These are phyloP conservation scores for Sporobolomyces phaffii DNA, from an alignment of 768 basidiomycete species.

Conservation along the genomic window DNA sequence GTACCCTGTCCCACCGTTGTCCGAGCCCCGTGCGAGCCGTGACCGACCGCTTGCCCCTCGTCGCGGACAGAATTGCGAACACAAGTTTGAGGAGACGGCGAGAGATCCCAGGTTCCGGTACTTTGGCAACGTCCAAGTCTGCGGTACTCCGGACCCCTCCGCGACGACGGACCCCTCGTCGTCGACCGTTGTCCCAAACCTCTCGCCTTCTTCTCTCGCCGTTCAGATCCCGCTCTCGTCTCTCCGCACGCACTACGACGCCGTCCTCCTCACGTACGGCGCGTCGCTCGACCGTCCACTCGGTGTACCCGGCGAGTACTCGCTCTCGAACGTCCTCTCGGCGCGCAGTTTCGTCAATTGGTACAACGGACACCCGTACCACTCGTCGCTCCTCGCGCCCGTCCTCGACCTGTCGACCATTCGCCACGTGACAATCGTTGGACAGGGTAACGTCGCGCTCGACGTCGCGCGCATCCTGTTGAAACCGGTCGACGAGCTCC, in stretches of 20 bases:
- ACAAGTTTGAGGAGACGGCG: conserved; percentile 83
- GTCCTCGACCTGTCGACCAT: conserved; percentile 58
- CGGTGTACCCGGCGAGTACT: conserved; percentile 51
- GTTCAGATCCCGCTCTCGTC: conserved; percentile 56
- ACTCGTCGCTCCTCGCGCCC: conserved; percentile 45
- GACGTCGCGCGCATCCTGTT: conserved; percentile 88
- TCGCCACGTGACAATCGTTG: conserved; percentile 73
- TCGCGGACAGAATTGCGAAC: conserved; percentile 74
- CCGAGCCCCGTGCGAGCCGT: too few relatives aligned
- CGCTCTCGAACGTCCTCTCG: conserved; percentile 57
- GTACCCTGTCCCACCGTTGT: conserved; percentile 15
- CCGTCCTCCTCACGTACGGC: conserved; percentile 79
- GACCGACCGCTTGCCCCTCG: not conserved
- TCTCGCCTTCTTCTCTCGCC: conserved; percentile 44
- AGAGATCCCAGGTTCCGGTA: conserved; percentile 74
- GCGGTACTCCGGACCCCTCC: conserved; percentile 17
- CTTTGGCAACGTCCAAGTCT: conserved; percentile 72
- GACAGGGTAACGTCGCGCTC: conserved; percentile 90
- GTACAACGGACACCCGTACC: conserved; percentile 87
- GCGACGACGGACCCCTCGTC: conserved; percentile 45
- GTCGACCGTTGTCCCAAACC: conserved; percentile 54
- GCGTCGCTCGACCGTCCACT: conserved; percentile 59
- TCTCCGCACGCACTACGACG: conserved; percentile 68
- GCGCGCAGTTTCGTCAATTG: conserved; percentile 84
- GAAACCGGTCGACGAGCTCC: conserved; percentile 59